Evolutionary conservation across 352 stramenopile species (phyloP), one percentile per base, ranked within the genome.

Genomic region (Phytophthora constricta): DNA sequence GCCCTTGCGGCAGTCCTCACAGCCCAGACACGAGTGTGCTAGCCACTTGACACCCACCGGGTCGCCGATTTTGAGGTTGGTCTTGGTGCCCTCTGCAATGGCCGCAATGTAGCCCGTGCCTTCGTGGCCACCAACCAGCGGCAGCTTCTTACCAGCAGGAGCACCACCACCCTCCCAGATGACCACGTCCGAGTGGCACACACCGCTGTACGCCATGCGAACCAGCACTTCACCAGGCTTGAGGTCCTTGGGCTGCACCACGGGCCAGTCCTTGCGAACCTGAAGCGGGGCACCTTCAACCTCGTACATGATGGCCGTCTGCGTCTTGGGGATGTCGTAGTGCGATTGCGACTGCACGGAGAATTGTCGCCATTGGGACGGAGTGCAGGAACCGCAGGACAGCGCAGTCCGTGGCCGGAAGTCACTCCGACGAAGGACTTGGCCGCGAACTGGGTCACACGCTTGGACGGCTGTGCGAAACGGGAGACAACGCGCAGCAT

Each of bases 111-210:
- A 85, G 4, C 76, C 76, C 5, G 70, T 70, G 16, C 76, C 76
- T 76, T 89, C 80, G 54, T 89, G 80, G 16, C 80, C 80, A 58
- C 77, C 78, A 11, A 89, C 74, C 7, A 85, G 65, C 14, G 80
- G 77, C 53, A 78, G 28, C 67, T 77, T 74, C 46, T 63, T 74
- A 5, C 48, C 42, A 4, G 63, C 34, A 5, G 62, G 62, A 25
- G 65, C 63, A 52, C 74, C 63, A 20, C 75, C 73, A 13, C 76
- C 73, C n/a, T 72, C 57, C 76, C 76, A 85, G 19, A 76, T 65
- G 65, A 77, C 67, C 49, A 82, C 48, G 41, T 81, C 77, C 14
- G 77, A 78, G 63, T 80, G 77, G 63, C 77, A 86, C 42, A 86
- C 77, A 16, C 77, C 77, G 16, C 58, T 81, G 56, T 80, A 83